phyloP scores from a whole-genome alignment of 257 asterid species.

The Solanum dulcamara region DNA sequence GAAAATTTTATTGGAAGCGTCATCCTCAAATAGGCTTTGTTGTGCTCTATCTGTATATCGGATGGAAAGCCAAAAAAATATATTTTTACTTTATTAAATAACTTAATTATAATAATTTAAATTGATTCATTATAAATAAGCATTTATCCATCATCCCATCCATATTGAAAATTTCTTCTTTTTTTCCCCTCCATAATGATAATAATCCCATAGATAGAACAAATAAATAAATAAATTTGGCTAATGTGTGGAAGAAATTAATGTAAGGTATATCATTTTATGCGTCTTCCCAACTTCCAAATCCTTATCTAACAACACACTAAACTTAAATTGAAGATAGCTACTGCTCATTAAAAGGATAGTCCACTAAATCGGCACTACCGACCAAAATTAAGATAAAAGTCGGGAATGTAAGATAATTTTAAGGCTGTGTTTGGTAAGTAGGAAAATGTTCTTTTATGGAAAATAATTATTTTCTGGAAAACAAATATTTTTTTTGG shows the following conservation, averaged over 20 bases:
- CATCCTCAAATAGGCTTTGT: no score
- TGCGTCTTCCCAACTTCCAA: neutral
- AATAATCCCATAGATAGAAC: neutral
- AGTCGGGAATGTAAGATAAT: neutral
- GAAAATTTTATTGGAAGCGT: no score
- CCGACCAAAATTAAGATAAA: neutral
- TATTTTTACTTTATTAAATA: no score
- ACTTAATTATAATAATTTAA: no score
- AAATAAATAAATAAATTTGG: no score
- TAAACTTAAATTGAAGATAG: neutral
- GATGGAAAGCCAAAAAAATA: no score
- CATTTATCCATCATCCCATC: no score
- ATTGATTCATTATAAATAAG: no score
- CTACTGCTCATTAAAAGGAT: neutral
- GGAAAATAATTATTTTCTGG: neutral
- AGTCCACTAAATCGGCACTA: neutral
- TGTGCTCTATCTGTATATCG: no score
- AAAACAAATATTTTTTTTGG: no score
- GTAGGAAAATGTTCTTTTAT: neutral
- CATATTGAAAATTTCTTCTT: neutral
- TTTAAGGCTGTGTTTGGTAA: neutral
- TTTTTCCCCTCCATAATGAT: no score
- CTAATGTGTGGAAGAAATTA: neutral
- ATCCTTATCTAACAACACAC: neutral
- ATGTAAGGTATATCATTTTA: neutral